Evolutionary conservation across 2,329 filamentous ascomycete genomes (phyloP), one percentile per base, ranked within the genome.

Genomic region (Didymella glomerata): DNA sequence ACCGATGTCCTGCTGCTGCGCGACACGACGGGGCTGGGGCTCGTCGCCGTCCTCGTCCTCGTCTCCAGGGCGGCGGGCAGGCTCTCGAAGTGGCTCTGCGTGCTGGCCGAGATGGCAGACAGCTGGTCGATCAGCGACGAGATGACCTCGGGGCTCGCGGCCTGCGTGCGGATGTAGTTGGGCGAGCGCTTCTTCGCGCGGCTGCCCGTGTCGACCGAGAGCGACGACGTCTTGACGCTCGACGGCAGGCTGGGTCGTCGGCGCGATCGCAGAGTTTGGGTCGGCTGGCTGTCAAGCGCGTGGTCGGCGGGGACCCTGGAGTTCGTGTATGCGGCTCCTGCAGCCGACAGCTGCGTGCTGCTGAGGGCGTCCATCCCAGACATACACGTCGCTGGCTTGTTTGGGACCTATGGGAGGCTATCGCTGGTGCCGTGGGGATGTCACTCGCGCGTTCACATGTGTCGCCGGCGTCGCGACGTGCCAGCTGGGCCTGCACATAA

Each of bases 21-120:
- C 41, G 67, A 67, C 46, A 18, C 20, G 40, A 36, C 20, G 22
- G 18, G n/a, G 27, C 48, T 25, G 25, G 25, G 11, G 41, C 20
- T 44, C 30, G 16, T 28, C 14, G 16, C 2, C 20, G 2, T 1
- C 8, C 6, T 22, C 20, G 9, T 38, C 22, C 25, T 14, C 20
- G 28, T 7, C 30, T 14, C 65, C 62, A 66, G 70, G 68, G 66
- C 64, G 45, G 62, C 49, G 36, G 74, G 73, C 45, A 77, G 68
- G 62, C 81, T 83, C 68, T 93, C 90, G 72, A 92, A 92, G 73
- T 91, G 88, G 60, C 85, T 83, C 73, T 84, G 86, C 54, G 89
- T 85, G 22, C 90, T 89, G 48, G 86, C 83, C 5, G 85, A 84
- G 60, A 86, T 85, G 63, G 82, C 79, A 18, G 85, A 85, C 42